phyloP scores from a whole-genome alignment of 2,329 filamentous ascomycete genomes.

The Lachnellula subtilissima region DNA sequence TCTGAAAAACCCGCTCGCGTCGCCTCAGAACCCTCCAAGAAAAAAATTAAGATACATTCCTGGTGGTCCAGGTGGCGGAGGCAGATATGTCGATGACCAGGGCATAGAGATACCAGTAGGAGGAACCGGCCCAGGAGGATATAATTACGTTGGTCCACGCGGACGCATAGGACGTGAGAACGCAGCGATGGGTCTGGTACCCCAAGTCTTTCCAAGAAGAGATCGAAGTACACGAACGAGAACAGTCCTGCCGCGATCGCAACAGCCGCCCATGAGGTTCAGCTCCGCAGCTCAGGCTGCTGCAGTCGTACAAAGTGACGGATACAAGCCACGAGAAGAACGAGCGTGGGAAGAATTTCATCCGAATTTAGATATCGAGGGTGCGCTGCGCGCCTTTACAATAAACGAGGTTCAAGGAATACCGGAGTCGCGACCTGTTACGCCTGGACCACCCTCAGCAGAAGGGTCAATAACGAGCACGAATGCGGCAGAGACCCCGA shows the following conservation, averaged over 20 bases:
- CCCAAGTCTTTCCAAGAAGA: conserved; percentile 43
- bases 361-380: conserved; percentile 86
- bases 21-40: conserved; percentile 45
- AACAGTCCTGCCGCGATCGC: conserved; percentile 45
- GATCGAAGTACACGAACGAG: conserved; percentile 53
- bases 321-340: conserved; percentile 96
- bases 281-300: conserved; percentile 65
- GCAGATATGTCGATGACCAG: conserved; percentile 74
- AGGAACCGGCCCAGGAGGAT: conserved; percentile 43
- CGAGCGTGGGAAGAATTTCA: conserved; percentile 98
- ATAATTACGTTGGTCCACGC: conserved; percentile 47
- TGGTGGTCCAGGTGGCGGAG: conserved; percentile 80
- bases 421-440: conserved; percentile 41
- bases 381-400: conserved; percentile 69
- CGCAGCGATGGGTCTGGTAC: conserved; percentile 40
- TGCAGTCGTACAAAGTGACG: conserved; percentile 84
- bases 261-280: conserved; percentile 41
- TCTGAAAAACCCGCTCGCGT: conserved; percentile 22
- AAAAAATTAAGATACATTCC: conserved; percentile 73
- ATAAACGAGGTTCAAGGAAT: conserved; percentile 82
- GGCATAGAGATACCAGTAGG: conserved; percentile 54
- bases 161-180: conserved; percentile 49
- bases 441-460: conserved; percentile 34
- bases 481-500: conserved; percentile 18
- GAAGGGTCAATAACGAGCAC: conserved; percentile 40